phyloP scores from a whole-genome alignment of 306 rosid genomes.

The Senna siamea region DNA sequence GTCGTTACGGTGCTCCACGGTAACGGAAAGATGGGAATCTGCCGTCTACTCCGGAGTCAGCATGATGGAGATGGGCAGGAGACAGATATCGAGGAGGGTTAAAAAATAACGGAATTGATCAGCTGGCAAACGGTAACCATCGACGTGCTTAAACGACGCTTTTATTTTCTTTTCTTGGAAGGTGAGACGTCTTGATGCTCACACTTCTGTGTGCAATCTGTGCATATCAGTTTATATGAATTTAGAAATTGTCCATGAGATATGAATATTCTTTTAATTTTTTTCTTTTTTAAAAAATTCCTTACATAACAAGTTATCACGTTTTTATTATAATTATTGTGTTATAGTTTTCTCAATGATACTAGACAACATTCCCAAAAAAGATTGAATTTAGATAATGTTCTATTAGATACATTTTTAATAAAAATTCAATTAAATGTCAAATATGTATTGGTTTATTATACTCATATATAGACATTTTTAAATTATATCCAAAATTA shows the following conservation, averaged over 20 bases:
- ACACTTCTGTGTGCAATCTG: neutral
- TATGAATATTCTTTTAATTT: too few relatives aligned
- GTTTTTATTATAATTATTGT: too few relatives aligned
- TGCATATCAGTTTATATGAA: neutral
- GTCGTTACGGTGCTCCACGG: slow-evolving; percentile 40
- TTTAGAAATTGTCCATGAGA: neutral
- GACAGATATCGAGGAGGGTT: neutral
- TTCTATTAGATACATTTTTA: too few relatives aligned
- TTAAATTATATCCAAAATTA: too few relatives aligned
- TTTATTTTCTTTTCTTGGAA: slow-evolving; percentile 33
- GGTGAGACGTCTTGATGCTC: slow-evolving; percentile 27
- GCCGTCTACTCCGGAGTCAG: slow-evolving; percentile 45
- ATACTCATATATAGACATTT: too few relatives aligned
- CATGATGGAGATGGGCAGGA: slow-evolving; percentile 34
- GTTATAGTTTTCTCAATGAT: neutral
- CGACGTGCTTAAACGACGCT: slow-evolving; percentile 1
- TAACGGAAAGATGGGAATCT: neutral
- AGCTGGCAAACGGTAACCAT: slow-evolving; percentile 50
- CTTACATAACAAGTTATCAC: too few relatives aligned
- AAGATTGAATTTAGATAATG: too few relatives aligned
- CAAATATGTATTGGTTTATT: too few relatives aligned
- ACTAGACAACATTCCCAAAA: too few relatives aligned
- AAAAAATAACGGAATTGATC: slow-evolving; percentile 28
- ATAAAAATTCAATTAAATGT: too few relatives aligned
- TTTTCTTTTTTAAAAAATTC: too few relatives aligned